Evolutionary conservation across 1,139 yeast genomes (phyloP).

Genomic region (Eremothecium sinecaudum): DNA sequence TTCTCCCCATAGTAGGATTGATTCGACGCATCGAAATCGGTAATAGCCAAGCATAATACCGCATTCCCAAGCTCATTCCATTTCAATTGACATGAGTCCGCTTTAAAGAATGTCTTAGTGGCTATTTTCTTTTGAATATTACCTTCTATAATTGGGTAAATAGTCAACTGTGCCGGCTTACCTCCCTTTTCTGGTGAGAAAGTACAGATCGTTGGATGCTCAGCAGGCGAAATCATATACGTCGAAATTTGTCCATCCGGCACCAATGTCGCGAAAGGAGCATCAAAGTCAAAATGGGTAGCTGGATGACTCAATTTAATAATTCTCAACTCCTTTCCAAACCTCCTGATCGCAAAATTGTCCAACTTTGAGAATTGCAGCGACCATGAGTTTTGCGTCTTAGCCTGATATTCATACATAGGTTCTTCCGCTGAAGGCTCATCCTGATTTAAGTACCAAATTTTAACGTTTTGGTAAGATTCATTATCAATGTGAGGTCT

Average conservation of each 20-base stretch:
- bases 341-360: constrained; percentile 25
- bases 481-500: constrained; percentile 59
- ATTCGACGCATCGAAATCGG: constrained; percentile 91
- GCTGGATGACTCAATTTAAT: constrained; percentile 57
- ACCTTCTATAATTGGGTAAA: constrained; percentile 57
- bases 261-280: constrained; percentile 54
- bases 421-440: constrained; percentile 35
- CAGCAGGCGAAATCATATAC: constrained; percentile 73
- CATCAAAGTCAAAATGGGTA: constrained; percentile 39
- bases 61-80: constrained; percentile 97
- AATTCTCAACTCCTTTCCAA: constrained; percentile 27
- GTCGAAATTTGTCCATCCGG: constrained; percentile 46
- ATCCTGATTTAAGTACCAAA: constrained; percentile 45
- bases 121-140: constrained; percentile 73
- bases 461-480: constrained; percentile 68
- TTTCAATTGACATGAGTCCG: constrained; percentile 81
- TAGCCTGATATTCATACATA: constrained; percentile 62
- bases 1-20: constrained; percentile 96
- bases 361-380: constrained; percentile 31
- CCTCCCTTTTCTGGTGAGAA: constrained; percentile 79
- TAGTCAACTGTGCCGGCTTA: constrained; percentile 79
- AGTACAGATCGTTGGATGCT: constrained; percentile 83
- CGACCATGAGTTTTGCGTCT: constrained; percentile 78
- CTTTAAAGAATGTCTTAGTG: constrained; percentile 85
- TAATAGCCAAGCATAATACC: constrained; percentile 81